phyloP scores from a whole-genome alignment of 192 early-diverging fungal species.

The Coemansia reversa region DNA sequence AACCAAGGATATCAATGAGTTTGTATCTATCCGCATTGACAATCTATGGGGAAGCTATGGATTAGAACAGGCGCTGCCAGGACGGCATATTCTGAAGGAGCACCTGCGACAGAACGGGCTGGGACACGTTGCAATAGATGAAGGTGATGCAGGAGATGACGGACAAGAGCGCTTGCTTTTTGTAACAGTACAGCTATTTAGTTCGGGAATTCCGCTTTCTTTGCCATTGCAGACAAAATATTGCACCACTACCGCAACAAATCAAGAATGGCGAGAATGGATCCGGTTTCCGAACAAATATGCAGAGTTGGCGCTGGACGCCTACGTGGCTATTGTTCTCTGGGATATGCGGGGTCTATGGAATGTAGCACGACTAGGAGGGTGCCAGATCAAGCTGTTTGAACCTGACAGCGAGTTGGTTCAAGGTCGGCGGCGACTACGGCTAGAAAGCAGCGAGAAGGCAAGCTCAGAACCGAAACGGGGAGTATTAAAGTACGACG shows the following conservation, averaged over 20 bases:
- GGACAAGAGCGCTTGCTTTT: constrained; percentile 19
- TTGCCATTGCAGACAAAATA: constrained; percentile 52
- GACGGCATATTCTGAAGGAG: constrained; percentile 27
- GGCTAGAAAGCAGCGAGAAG: constrained; percentile 51
- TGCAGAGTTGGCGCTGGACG: constrained; percentile 72
- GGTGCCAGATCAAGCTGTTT: constrained; percentile 77
- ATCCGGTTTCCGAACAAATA: constrained; percentile 84
- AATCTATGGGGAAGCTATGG: constrained; percentile 40
- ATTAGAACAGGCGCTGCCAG: background rate
- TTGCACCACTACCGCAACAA: constrained; percentile 7
- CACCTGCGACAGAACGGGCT: constrained; percentile 28
- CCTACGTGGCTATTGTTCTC: constrained; percentile 71
- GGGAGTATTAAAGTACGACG: constrained; percentile 57
- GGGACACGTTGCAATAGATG: background rate
- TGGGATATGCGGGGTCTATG: constrained; percentile 79
- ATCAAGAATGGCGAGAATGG: constrained; percentile 86
- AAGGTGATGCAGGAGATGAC: background rate
- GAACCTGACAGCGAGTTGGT: constrained; percentile 80
- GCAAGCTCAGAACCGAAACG: constrained; percentile 57
- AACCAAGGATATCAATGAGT: constrained; percentile 49
- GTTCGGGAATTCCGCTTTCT: constrained; percentile 41
- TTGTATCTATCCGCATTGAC: constrained; percentile 47
- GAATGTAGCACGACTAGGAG: constrained; percentile 71
- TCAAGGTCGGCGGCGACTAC: constrained; percentile 80
- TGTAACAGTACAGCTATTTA: constrained; percentile 49